Percentiles rank a stretch among this genome's conserved stretches.
Evolutionary conservation across 345 rosid genomes (phyloP).

Genomic region (Syzygium aromaticum): DNA sequence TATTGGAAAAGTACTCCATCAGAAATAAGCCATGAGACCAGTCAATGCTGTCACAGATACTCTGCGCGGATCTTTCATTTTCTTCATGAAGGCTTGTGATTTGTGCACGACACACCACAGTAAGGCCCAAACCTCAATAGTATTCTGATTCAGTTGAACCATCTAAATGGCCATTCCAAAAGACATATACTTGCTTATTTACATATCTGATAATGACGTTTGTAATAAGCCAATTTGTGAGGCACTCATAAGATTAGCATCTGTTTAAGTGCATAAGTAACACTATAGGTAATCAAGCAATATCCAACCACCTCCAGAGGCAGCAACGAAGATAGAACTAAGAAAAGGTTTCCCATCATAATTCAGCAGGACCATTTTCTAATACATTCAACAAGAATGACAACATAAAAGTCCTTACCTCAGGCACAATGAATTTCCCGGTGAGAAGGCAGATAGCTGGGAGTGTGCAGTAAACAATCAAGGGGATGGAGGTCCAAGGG

Average conservation of each 20-base stretch:
- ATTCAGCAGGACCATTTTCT: not conserved
- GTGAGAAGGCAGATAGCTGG: constrained; percentile 95
- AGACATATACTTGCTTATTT: not conserved
- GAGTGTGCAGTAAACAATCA: constrained; percentile 81
- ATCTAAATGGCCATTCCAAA: not conserved
- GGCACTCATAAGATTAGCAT: not conserved
- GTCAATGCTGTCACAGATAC: not conserved
- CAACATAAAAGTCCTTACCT: constrained; percentile 35
- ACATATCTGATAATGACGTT: not conserved
- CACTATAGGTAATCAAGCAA: not conserved
- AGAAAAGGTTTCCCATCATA: not conserved
- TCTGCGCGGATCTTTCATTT: not conserved
- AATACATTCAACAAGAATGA: not conserved
- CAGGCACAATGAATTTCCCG: constrained; percentile 73
- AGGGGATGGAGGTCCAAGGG: constrained; percentile 87
- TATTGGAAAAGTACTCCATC: not conserved
- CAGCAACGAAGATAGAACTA: not conserved
- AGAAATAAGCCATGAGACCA: not conserved
- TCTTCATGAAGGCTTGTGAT: not conserved
- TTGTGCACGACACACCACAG: not conserved
- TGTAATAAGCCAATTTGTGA: not conserved
- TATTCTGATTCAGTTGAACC: not conserved
- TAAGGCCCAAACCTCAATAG: not conserved
- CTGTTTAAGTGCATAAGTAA: not conserved
- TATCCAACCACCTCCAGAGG: not conserved